Evolutionary conservation across 352 stramenopile species (phyloP), one percentile per base, ranked within the genome.

Genomic region (Phytophthora hybrid): DNA sequence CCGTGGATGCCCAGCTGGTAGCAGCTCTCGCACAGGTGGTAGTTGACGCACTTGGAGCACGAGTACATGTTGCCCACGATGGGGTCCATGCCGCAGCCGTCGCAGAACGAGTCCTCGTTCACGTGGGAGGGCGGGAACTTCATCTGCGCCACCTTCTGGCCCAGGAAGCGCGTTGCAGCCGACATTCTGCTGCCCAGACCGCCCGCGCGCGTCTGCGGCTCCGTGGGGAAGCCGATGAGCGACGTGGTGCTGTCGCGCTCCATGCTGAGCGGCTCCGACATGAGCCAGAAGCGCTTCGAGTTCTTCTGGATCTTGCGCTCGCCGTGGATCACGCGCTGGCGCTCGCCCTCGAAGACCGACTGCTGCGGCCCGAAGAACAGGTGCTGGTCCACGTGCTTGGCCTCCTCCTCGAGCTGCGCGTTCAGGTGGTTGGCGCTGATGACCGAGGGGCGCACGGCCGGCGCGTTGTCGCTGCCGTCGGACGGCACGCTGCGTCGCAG

Each of bases 51-150:
- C 71, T 84, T 89, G 66, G 89, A 96, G 78, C 90, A 97, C 63
- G 90, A 93, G 67, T 93, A 97, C 88, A 95, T 95, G 80, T 95
- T 88, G 34, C 90, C 90, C 16, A 96, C 76, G 69, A 97, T 93
- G 18, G 90, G 90, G 68, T 96, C 89, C 90, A 97, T 94, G 65
- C 90, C 90, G 60, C 90, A 97, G 63, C 90, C 90, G 64, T 97
- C 90, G 71, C 90, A 97, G 82, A 97, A 97, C 69, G 90, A 96
- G 72, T 97, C 88, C 14, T 94, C 86, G 76, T 97, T 94, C 51
- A 97, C 82, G 58, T 95, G 84, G 8, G 78, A 79, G 14, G 85
- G 69, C 51, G 88, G 80, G 51, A 91, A 83, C 76, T 95, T 95
- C 78, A 94, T 85, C 66, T 88, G 78, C 51, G 89, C 85, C 26